Evolutionary conservation across 2,329 filamentous ascomycete species (phyloP).

Genomic region (Paecilomyces sp.): DNA sequence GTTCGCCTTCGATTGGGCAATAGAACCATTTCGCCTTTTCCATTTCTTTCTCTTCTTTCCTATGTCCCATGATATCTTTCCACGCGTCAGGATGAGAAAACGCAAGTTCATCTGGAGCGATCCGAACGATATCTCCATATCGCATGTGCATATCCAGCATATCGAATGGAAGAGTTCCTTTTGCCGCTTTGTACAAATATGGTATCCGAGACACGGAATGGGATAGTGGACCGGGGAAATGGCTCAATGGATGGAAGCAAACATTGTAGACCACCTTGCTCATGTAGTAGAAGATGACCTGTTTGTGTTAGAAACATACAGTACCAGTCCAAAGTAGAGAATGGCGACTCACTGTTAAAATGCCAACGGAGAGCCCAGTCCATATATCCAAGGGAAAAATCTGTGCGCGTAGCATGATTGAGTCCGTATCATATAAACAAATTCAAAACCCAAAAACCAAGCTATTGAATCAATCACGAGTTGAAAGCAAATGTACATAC

Average conservation of each 20-base stretch:
- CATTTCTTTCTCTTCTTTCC: conserved; percentile 7
- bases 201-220: conserved; percentile 8
- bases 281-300: neutral
- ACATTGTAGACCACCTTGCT: conserved; percentile 12
- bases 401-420: neutral
- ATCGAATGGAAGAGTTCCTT: conserved; percentile 13
- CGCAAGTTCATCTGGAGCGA: conserved; percentile 19
- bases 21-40: conserved; percentile 11
- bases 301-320: neutral
- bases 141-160: conserved; percentile 16
- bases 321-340: neutral
- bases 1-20: conserved; percentile 4
- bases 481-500: no score
- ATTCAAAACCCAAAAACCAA: neutral
- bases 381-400: neutral
- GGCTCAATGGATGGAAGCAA: conserved; percentile 16
- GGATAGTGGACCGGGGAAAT: conserved; percentile 14
- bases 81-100: conserved; percentile 17
- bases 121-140: conserved; percentile 22
- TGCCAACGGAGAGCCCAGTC: neutral
- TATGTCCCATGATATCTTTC: conserved; percentile 21
- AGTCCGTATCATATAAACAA: neutral
- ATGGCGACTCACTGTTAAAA: neutral
- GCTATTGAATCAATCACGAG: neutral
- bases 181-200: conserved; percentile 6